Evolutionary conservation across 2,329 filamentous ascomycete genomes (phyloP), one percentile per base, ranked within the genome.

Genomic region (Trichoderma oligosporum): DNA sequence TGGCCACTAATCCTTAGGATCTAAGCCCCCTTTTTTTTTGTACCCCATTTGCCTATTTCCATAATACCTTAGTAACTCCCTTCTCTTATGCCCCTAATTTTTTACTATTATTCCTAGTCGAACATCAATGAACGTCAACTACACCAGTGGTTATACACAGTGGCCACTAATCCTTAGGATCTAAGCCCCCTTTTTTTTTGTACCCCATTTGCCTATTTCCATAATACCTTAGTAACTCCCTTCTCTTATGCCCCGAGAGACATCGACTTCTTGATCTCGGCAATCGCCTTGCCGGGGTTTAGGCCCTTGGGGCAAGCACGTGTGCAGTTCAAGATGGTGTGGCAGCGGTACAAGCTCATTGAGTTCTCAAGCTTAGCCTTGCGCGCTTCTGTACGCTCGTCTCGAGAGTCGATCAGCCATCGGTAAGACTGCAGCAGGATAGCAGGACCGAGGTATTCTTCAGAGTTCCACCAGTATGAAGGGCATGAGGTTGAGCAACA

Each of bases 381-480:
- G 73, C 94, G 88, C 82, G 96, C 86, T 59, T 82, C 86, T 68
- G 82, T 95, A 75, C 84, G 86, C 84, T 97, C 88, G 73, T 99
- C 94, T 76, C 94, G 88, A 41, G 90, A 95, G 74, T 99, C 94
- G 70, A 87, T 88, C 65, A 99, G 82, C 94, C 94, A 99, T 71
- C 93, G 86, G 85, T 97, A 99, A 7, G 91, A 96, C 79, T 99
- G 94, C 65, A 99, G 85, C 53, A 99, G 88, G 61, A 99, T 90
- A 65, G 94, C 94, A 60, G 94, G 94, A 62, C 94, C 94, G 49
- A 99, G 89, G 80, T 99, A 99, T 76, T 97, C 92, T 78, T 97
- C 92, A 66, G 88, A 86, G 82, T 99, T 99, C 94, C 94, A 99
- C 94, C 94, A 99, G 83, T 99, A 99, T 16, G 91, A 97, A n/a